Base-by-base conservation (phyloP, 768 basidiomycete species). In the Phaffia australis region DNA sequence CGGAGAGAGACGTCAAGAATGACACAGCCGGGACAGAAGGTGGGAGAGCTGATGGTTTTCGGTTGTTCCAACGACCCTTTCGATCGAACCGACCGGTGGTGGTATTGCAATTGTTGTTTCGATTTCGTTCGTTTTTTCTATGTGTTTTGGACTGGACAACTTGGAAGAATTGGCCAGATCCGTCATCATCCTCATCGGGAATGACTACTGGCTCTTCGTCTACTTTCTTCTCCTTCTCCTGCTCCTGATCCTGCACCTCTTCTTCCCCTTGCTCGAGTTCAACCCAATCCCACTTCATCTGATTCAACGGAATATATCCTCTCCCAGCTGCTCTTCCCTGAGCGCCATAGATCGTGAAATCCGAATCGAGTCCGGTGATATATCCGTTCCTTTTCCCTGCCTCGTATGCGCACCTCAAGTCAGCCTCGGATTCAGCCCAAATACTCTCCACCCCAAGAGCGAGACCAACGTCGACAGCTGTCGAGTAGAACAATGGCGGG, bases 241-340 rank as follows among this genome's bases (percentile, higher is more conserved):
- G 35, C 35, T 42, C 35, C 35, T 42, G 35, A 5, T 42, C 35
- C 35, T 42, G 35, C 35, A 5, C 35, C 35, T 42, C 35, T 42
- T 42, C 35, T 47, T 32, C 15, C 46, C 25, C 25, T 62, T 27
- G 48, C n/a, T 68, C 54, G 27, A 69, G 71, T 60, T 74, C 76
- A 49, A 74, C 42, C 57, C 66, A 48, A 49, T 64, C 52, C 76
- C 76, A 77, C 60, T 64, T 65, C 49, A 77, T 64, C 71, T 72
- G 72, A 60, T 76, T 74, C 29, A 77, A 63, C 32, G 75, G 76
- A 35, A 73, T 70, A 65, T 75, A 77, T 9, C 76, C 76, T 55
- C 65, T 66, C 7, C 57, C 54, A 2, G 70, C 68, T 56, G 55
- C 65, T n/a, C 32, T 64, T 47, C 54, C 55, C 27, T 54, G 71